Evolutionary conservation across 2,329 filamentous ascomycete species (phyloP).

Genomic region (Biscogniauxia marginata): DNA sequence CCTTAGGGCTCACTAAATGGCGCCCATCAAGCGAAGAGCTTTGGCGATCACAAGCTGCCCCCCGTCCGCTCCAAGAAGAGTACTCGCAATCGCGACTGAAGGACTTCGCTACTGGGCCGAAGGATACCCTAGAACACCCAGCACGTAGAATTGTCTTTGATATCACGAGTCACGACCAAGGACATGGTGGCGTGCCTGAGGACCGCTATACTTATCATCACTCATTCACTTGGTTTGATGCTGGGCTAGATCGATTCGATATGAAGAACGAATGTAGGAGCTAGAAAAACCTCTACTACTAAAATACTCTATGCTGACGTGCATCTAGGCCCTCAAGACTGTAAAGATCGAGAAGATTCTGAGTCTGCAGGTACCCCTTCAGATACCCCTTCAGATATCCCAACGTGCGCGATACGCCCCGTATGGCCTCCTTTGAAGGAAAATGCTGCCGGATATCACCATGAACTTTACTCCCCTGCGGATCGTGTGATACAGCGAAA

Average conservation of each 20-base stretch:
- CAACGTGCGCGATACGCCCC: conserved; percentile 30
- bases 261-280: conserved; percentile 30
- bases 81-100: conserved; percentile 34
- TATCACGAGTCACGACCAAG: conserved; percentile 57
- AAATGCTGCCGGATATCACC: conserved; percentile 32
- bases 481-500: conserved; percentile 50
- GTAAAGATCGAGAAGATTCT: conserved; percentile 14
- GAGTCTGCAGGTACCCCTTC: conserved; percentile 1
- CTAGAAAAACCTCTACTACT: neutral
- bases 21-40: conserved; percentile 21
- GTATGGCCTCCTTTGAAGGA: conserved; percentile 27
- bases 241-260: conserved; percentile 56
- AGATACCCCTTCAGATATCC: conserved; percentile 14
- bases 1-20: conserved; percentile 39
- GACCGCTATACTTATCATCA: conserved; percentile 41
- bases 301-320: conserved; percentile 7
- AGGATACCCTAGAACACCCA: conserved; percentile 44
- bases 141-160: conserved; percentile 63
- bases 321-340: conserved; percentile 10
- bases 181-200: conserved; percentile 43
- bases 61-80: conserved; percentile 28
- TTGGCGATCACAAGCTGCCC: conserved; percentile 22
- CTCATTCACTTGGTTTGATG: conserved; percentile 65
- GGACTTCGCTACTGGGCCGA: conserved; percentile 39
- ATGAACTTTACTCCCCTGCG: conserved; percentile 35